These are phyloP conservation scores for Coniella vitis DNA, from an alignment of 2,329 filamentous ascomycete species.

Conservation along the genomic window DNA sequence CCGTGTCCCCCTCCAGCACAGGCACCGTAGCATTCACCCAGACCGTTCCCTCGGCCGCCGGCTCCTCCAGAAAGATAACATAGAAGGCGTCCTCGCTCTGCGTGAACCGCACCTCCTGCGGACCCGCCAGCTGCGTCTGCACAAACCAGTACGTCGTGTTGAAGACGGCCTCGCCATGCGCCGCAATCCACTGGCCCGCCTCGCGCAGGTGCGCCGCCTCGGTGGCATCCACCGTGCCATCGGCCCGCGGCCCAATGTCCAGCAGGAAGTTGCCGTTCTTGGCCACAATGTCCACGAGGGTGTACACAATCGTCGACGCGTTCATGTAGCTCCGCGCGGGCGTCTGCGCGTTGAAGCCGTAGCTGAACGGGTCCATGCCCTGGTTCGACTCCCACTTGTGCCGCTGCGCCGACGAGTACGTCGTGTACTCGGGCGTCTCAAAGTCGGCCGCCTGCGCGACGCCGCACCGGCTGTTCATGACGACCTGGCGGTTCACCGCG, in stretches of 20 bases:
- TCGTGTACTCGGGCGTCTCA: slow-evolving; percentile 53
- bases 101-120: slow-evolving; percentile 35
- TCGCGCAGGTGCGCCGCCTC: slow-evolving; percentile 40
- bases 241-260: slow-evolving; percentile 48
- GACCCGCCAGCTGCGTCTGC: slow-evolving; percentile 30
- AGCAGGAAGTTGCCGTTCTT: slow-evolving; percentile 53
- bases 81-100: slow-evolving; percentile 40
- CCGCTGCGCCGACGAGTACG: slow-evolving; percentile 40
- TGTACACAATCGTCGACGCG: slow-evolving; percentile 37
- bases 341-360: slow-evolving; percentile 53
- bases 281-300: slow-evolving; percentile 44
- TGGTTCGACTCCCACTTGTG: slow-evolving; percentile 55
- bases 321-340: slow-evolving; percentile 43
- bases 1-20: slow-evolving; percentile 32
- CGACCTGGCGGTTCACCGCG: slow-evolving; percentile 37
- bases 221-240: slow-evolving; percentile 45
- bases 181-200: slow-evolving; percentile 47
- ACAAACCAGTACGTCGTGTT: slow-evolving; percentile 49
- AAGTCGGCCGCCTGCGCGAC: slow-evolving; percentile 44
- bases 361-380: slow-evolving; percentile 54
- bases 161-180: slow-evolving; percentile 49
- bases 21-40: slow-evolving; percentile 35
- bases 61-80: slow-evolving; percentile 32
- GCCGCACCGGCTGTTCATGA: slow-evolving; percentile 52
- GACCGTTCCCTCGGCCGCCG: slow-evolving; percentile 23